Conservation (phyloP, 2,329 filamentous ascomycete species). For the Ciborinia camelliae region DNA sequence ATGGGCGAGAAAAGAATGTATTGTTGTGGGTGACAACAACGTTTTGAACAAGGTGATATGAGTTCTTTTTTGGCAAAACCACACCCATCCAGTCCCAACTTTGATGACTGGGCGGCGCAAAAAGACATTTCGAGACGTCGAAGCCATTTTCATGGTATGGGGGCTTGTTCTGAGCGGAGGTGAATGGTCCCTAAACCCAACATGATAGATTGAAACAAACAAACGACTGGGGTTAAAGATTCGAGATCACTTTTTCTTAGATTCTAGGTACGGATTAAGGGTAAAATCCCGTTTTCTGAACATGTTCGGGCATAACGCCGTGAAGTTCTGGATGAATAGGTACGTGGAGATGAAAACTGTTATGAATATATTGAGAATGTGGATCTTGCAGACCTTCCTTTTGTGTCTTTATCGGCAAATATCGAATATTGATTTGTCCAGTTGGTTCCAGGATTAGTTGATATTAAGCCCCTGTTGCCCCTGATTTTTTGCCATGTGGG, state of each 20-base stretch:
- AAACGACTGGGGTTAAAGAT: neutral
- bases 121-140: slow-evolving; percentile 7
- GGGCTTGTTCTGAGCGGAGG: slow-evolving; percentile 8
- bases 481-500: neutral
- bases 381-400: neutral
- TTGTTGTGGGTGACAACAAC: slow-evolving; percentile 14
- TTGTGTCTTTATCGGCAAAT: neutral
- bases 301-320: slow-evolving; percentile 3
- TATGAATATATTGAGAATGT: slow-evolving; percentile 15
- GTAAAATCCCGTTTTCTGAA: neutral
- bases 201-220: neutral
- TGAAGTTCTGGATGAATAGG: slow-evolving; percentile 8
- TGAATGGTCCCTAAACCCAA: neutral
- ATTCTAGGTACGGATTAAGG: neutral
- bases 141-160: neutral
- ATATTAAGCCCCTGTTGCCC: neutral
- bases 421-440: slow-evolving; percentile 8
- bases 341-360: slow-evolving; percentile 18
- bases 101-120: slow-evolving; percentile 1
- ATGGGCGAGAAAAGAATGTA: neutral
- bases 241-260: slow-evolving; percentile 4
- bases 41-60: slow-evolving; percentile 15
- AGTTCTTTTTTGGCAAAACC: slow-evolving; percentile 10
- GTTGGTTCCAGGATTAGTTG: neutral
- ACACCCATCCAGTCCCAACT: slow-evolving; percentile 3